Evolutionary conservation across 371 early-diverging fungal species (phyloP), one percentile per base, ranked within the genome.

Genomic region (Choanephora cucurbitarum): DNA sequence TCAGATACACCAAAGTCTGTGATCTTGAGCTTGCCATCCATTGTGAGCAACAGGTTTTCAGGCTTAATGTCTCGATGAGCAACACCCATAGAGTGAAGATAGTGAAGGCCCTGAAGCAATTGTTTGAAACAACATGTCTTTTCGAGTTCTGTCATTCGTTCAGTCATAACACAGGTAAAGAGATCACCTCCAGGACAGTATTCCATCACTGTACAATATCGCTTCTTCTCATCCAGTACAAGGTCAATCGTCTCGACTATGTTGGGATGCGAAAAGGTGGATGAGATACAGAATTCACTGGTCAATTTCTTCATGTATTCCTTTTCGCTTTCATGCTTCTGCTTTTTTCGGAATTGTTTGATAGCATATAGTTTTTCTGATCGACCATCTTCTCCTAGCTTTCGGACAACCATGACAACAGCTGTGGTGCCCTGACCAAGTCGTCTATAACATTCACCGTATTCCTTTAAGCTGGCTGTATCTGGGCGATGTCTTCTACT

Each of bases 121-220:
- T 99, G 96, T 73, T 92, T 91, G 81, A 93, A 93, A 77, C 88
- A 91, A 72, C 97, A 93, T 52, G 88, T 77, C 54, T 88, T 82
- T 67, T 93, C 93, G n/a, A 74, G 55, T 22, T 73, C 65, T n/a
- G 84, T 76, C 89, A 93, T 91, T 40, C 76, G 72, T 33, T 87
- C 90, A 37, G 82, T 68, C 69, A 85, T 83, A 44, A 93, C 91
- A 33, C 81, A 74, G n/a, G 79, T 74, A 69, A 90, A 91, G 42
- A 93, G 64, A 66, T 93, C 94, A 57, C 94, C 94, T 49, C 92
- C 92, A 44, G 88, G 79, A 73, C 93, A 92, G 59, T 78, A 78
- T 76, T 92, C 94, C 98, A 98, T 98, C 13, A 98, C 95, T 54
- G 91, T 92, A 76, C 96, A 97, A 91, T 96, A 96, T 55, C 89